Evolutionary conservation across 495 filamentous ascomycete species (phyloP), one percentile per base, ranked within the genome.

Genomic region (Hypoxylon trugodes): DNA sequence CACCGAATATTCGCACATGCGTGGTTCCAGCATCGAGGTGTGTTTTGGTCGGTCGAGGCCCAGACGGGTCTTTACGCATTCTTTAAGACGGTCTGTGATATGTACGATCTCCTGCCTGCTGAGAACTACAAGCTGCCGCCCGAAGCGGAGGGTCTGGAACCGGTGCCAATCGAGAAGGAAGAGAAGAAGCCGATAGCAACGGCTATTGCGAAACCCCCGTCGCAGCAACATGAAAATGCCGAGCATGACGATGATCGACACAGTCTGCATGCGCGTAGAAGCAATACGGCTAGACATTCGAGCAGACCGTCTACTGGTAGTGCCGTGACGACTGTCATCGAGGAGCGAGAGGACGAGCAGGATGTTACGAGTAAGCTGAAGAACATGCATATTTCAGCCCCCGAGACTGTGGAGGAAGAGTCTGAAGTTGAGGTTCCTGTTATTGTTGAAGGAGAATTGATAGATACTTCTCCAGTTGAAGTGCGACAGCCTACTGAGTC

Each of bases 1-100:
- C 96, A 98, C 74, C 85, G 95, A 41, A 97, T 98, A 72, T 98
- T 98, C 71, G 96, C 95, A 46, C 95, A 98, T 69, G 95, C 95
- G 8, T 98, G 95, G 95, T 98, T 97, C 74, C 93, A 97, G 73
- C 95, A 98, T 71, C 86, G 92, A 15, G 86, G 86, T 45, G 88
- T 96, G n/a, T 98, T 98, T 70, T 97, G 93, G 93, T 86, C 90
- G 33, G 89, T 97, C n/a, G 96, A 98, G 74, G 83, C 83, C 9
- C 84, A 90, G 71, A 89, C 89, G 41, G 95, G 95, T 7, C 75
- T 98, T 1, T 98, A 98, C 72, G 82, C 95, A 33, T 89, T 98
- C 59, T 98, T 98, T 82, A 98, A 97, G 81, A 96, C 89, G 0
- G 93, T 98, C 25, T 97, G 93, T 68, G 95, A 98, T 68, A 82